Evolutionary conservation across 2,329 filamentous ascomycete species (phyloP).

Genomic region (Hymenoscyphus fraxineus): DNA sequence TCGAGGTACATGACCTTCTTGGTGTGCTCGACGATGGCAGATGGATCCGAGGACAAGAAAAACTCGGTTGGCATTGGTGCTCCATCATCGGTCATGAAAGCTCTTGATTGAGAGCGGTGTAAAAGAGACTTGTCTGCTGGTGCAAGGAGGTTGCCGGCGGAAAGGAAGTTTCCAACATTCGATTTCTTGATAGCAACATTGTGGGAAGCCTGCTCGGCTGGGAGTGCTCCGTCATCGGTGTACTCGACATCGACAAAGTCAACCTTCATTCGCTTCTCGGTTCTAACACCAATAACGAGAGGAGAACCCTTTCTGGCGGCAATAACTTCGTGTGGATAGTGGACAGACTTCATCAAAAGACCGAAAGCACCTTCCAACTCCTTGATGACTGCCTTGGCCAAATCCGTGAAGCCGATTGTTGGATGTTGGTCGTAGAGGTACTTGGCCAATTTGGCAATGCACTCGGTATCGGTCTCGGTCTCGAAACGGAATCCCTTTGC

Average conservation of each 20-base stretch:
- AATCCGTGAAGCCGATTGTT: constrained; percentile 89
- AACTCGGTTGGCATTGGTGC: constrained; percentile 98
- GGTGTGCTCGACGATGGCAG: constrained; percentile 98
- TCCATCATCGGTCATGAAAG: constrained; percentile 98
- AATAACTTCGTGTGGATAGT: constrained; percentile 97
- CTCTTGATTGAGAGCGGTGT: constrained; percentile 96
- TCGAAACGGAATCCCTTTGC: constrained; percentile 98
- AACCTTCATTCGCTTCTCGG: constrained; percentile 98
- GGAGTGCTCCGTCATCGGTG: constrained; percentile 74
- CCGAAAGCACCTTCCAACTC: constrained; percentile 98
- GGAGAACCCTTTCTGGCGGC: constrained; percentile 98
- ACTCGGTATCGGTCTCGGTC: constrained; percentile 98
- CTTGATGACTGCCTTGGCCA: constrained; percentile 96
- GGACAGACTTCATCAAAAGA: constrained; percentile 94
- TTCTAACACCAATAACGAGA: constrained; percentile 94
- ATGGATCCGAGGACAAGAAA: constrained; percentile 98
- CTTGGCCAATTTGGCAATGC: constrained; percentile 97
- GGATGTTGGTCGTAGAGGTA: constrained; percentile 96
- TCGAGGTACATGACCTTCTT: constrained; percentile 99
- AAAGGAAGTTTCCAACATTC: constrained; percentile 61
- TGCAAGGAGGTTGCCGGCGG: constrained; percentile 68
- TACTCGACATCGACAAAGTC: constrained; percentile 99
- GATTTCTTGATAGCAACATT: constrained; percentile 95
- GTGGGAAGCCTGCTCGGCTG: constrained; percentile 91
- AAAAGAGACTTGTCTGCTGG: constrained; percentile 96